Evolutionary conservation across 164 flowering plant species (phyloP).

Genomic region (Vitis labrusca): DNA sequence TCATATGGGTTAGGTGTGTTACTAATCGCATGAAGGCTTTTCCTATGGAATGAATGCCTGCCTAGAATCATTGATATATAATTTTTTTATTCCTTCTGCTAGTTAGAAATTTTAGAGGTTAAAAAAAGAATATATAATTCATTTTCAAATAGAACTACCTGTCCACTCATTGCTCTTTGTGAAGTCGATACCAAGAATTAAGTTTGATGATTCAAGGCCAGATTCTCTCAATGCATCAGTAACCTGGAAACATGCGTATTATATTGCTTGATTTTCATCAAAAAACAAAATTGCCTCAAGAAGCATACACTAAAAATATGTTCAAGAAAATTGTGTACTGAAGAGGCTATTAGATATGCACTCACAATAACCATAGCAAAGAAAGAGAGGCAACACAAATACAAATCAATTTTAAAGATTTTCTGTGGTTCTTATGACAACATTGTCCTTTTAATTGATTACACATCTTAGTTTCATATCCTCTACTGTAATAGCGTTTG

Average conservation of each 20-base stretch:
- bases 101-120: no score
- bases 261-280: not conserved
- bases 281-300: no score
- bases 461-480: not conserved
- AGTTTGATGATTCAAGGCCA: slow-evolving; percentile 91
- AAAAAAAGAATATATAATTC: not conserved
- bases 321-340: no score
- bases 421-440: not conserved
- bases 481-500: not conserved
- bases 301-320: no score
- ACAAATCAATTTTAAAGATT: not conserved
- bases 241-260: slow-evolving; percentile 43
- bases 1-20: slow-evolving; percentile 78
- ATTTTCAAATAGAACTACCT: slow-evolving; percentile 36
- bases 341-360: not conserved
- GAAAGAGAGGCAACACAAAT: not conserved
- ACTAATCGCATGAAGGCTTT: slow-evolving; percentile 77
- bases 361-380: not conserved
- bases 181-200: slow-evolving; percentile 88
- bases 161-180: slow-evolving; percentile 97
- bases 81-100: not conserved
- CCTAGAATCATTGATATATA: slow-evolving; percentile 38
- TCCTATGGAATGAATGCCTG: slow-evolving; percentile 58
- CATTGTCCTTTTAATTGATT: not conserved
- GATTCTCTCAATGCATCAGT: slow-evolving; percentile 67